Evolutionary conservation across 73 alveolate species (phyloP).

Genomic region (Effrenium voratum): DNA sequence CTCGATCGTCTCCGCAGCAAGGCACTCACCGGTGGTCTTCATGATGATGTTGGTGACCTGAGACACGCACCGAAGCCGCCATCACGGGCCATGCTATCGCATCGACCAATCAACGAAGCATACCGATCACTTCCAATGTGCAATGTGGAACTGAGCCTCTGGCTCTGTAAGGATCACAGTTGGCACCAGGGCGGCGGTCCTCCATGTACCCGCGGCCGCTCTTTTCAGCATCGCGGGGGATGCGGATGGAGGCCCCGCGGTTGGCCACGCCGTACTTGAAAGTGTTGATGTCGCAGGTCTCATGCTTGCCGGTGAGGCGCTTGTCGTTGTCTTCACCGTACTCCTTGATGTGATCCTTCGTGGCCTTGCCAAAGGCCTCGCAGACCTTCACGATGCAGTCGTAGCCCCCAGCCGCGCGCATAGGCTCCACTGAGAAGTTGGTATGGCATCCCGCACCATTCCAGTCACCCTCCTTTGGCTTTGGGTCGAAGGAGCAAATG

Average conservation of each 20-base stretch:
- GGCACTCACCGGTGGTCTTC: slow-evolving; percentile 83
- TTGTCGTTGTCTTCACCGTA: slow-evolving; percentile 96
- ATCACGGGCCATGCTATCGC: neutral
- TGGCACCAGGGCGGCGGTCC: slow-evolving; percentile 77
- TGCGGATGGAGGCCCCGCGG: slow-evolving; percentile 98
- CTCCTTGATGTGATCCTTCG: slow-evolving; percentile 86
- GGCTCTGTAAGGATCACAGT: slow-evolving; percentile 69
- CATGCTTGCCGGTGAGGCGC: slow-evolving; percentile 97
- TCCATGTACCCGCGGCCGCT: slow-evolving; percentile 73
- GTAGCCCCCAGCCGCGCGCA: slow-evolving; percentile 65
- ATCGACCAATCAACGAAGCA: neutral
- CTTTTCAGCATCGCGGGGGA: slow-evolving; percentile 96
- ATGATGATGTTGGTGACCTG: slow-evolving; percentile 84
- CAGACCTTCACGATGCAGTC: slow-evolving; percentile 82
- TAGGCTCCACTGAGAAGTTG: slow-evolving; percentile 94
- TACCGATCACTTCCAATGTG: neutral
- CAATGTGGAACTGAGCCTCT: neutral
- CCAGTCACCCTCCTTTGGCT: slow-evolving; percentile 95
- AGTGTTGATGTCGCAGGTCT: slow-evolving; percentile 96
- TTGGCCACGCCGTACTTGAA: slow-evolving; percentile 98
- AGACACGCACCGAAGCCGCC: neutral
- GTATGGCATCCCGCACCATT: slow-evolving; percentile 98
- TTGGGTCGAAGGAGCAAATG: slow-evolving; percentile 93
- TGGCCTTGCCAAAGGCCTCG: slow-evolving; percentile 89
- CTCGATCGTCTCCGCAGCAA: slow-evolving; percentile 59